Evolutionary conservation across 768 basidiomycete species (phyloP).

Genomic region (Paxillus involutus): DNA sequence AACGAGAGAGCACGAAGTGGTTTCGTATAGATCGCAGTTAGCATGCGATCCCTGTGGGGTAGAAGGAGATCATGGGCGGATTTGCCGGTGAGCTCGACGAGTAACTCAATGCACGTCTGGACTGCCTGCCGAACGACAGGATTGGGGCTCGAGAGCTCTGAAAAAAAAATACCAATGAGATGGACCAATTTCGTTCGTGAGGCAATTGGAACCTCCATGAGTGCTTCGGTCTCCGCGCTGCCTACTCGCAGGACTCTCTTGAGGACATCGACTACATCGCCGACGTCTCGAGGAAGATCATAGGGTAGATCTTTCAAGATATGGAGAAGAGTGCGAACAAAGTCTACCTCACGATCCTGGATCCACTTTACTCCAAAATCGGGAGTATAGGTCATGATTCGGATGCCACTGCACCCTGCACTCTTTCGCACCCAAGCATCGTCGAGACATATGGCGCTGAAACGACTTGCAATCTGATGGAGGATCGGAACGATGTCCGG

Average conservation of each 20-base stretch:
- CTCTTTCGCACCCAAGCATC: conserved; percentile 88
- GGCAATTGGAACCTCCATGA: conserved; percentile 39
- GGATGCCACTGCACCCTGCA: conserved; percentile 86
- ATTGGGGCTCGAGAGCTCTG: conserved; percentile 87
- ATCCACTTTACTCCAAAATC: conserved; percentile 78
- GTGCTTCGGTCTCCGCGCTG: conserved; percentile 47
- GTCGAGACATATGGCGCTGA: conserved; percentile 85
- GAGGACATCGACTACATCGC: conserved; percentile 78
- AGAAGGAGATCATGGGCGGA: conserved; percentile 77
- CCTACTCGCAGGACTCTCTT: conserved; percentile 63
- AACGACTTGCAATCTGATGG: conserved; percentile 80
- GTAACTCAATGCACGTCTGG: conserved; percentile 74
- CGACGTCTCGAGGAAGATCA: conserved; percentile 81
- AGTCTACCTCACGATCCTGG: conserved; percentile 83
- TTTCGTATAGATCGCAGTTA: conserved; percentile 92
- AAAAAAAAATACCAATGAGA: conserved; percentile 80
- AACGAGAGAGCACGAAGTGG: conserved; percentile 94
- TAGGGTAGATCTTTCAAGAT: conserved; percentile 93
- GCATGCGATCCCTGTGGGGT: conserved; percentile 84
- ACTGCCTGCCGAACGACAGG: conserved; percentile 81
- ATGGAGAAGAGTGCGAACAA: conserved; percentile 86
- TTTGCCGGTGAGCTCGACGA: conserved; percentile 72
- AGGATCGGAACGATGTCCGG: conserved; percentile 67
- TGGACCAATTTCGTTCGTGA: conserved; percentile 60
- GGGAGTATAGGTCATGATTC: conserved; percentile 71